Conservation (phyloP, 148 eudicot species). For the Silene conica region DNA sequence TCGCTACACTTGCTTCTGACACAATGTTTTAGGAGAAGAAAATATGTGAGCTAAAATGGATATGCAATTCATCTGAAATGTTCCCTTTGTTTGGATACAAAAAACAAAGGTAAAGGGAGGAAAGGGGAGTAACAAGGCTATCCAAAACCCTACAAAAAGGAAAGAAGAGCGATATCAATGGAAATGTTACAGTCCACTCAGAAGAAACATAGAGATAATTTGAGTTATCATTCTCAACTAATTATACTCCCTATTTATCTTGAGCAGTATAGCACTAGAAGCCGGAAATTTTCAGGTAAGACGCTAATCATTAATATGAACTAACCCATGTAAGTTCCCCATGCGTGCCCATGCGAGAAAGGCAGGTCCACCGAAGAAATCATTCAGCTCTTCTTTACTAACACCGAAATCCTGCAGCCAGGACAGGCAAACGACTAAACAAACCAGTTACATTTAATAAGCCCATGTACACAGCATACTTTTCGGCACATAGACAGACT, state of each 20-base stretch:
- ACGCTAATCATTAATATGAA: neutral
- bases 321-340: conserved; percentile 96
- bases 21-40: too few relatives aligned
- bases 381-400: conserved; percentile 56
- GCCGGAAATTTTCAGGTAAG: neutral
- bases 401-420: conserved; percentile 63
- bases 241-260: neutral
- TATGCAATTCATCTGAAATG: too few relatives aligned
- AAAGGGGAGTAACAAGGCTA: too few relatives aligned
- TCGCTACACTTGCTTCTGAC: too few relatives aligned
- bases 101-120: too few relatives aligned
- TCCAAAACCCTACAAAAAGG: neutral
- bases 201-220: neutral
- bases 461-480: neutral
- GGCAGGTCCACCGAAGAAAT: conserved; percentile 98
- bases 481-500: conserved; percentile 3
- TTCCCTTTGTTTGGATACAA: too few relatives aligned
- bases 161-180: neutral
- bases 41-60: too few relatives aligned
- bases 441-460: conserved; percentile 1
- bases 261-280: neutral
- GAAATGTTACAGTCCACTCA: neutral
- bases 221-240: neutral
- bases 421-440: conserved; percentile 8
- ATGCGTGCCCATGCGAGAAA: conserved; percentile 99